These are phyloP conservation scores for Amniculicola lignicola DNA, from an alignment of 495 filamentous ascomycete species.

Conservation along the genomic window DNA sequence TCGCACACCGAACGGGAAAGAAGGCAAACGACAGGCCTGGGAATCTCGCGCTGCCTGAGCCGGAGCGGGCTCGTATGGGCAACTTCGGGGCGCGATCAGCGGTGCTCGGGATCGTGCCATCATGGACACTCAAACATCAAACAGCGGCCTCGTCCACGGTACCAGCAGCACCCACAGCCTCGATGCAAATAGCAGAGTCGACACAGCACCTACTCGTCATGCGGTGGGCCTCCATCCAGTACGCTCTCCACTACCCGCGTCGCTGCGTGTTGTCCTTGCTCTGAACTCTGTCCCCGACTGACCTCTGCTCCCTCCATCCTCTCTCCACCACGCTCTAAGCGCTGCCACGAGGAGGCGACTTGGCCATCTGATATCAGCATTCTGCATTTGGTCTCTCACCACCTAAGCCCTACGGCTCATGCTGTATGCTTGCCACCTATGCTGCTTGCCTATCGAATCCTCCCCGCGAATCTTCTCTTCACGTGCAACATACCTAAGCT, in stretches of 20 bases:
- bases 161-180: background rate
- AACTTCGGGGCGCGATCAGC: too few species aligned
- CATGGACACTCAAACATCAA: too few species aligned
- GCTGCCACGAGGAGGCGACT: background rate
- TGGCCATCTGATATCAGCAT: conserved; percentile 7
- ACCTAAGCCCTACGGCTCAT: conserved; percentile 3
- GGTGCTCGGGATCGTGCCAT: too few species aligned
- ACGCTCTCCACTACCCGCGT: background rate
- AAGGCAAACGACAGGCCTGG: background rate
- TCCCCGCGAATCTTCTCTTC: background rate
- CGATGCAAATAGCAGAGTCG: background rate
- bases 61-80: too few species aligned
- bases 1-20: conserved; percentile 1
- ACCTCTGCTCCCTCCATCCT: background rate
- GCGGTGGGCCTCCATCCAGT: background rate
- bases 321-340: background rate
- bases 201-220: background rate
- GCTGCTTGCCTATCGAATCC: background rate
- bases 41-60: background rate
- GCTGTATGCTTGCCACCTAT: background rate
- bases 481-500: background rate
- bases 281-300: background rate
- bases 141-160: background rate
- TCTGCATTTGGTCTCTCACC: background rate
- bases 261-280: background rate